Evolutionary conservation across 352 stramenopile genomes (phyloP).

Genomic region (Pythium oligandrum): DNA sequence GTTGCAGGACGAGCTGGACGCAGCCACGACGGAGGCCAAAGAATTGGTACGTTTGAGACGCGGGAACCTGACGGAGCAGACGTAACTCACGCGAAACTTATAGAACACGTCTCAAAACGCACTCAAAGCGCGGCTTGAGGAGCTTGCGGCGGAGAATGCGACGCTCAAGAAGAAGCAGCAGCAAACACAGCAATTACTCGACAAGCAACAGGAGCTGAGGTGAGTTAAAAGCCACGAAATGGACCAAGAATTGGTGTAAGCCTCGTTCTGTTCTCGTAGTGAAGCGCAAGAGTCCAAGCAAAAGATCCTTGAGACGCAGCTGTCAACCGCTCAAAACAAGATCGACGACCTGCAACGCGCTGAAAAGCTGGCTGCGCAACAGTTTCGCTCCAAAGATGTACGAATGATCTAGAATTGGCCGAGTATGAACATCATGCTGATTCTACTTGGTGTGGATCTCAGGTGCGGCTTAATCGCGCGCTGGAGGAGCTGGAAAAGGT

Average conservation of each 20-base stretch:
- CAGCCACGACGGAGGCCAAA: slow-evolving; percentile 27
- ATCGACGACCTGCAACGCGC: slow-evolving; percentile 48
- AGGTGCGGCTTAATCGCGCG: slow-evolving; percentile 71
- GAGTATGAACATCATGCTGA: not conserved
- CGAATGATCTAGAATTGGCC: not conserved
- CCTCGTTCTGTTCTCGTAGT: slow-evolving; percentile 18
- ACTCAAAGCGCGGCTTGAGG: slow-evolving; percentile 39
- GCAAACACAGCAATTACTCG: slow-evolving; percentile 61
- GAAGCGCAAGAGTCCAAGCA: slow-evolving; percentile 66
- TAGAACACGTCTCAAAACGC: slow-evolving; percentile 35
- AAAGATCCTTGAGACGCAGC: slow-evolving; percentile 60
- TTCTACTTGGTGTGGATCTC: not conserved
- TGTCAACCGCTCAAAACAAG: slow-evolving; percentile 37
- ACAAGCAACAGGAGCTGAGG: slow-evolving; percentile 76
- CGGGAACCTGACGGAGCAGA: not conserved
- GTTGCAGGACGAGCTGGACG: slow-evolving; percentile 63
- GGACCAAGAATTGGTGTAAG: no score
- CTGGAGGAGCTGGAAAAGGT: slow-evolving; percentile 73
- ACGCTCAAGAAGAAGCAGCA: slow-evolving; percentile 48
- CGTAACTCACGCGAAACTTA: not conserved
- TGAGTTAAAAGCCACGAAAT: slow-evolving; percentile 14
- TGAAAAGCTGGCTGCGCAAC: slow-evolving; percentile 59
- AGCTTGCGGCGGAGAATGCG: slow-evolving; percentile 41
- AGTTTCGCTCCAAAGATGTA: slow-evolving; percentile 77
- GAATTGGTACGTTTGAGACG: slow-evolving; percentile 31